A percentile compares a stretch with the other conserved stretches of the same genome.
phyloP scores from a whole-genome alignment of 768 basidiomycete species.

The Lactarius hatsudake region DNA sequence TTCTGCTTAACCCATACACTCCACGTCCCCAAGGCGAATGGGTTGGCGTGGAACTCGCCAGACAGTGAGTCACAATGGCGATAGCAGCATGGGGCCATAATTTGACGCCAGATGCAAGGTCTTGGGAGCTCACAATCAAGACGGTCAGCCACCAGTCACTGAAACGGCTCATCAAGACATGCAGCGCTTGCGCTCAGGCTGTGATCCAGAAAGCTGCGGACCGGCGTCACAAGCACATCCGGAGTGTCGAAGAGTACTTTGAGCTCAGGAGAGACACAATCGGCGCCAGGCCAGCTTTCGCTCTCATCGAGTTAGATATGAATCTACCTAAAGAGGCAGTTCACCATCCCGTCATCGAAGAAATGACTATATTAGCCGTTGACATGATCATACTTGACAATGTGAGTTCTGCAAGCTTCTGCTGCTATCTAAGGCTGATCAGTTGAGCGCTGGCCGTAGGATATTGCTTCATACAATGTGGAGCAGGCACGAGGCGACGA shows the following conservation, averaged over 20 bases:
- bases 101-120: not conserved
- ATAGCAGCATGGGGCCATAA: no score
- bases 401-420: not conserved
- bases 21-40: conserved; percentile 18
- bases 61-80: conserved; percentile 13
- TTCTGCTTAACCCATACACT: conserved; percentile 20
- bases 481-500: conserved; percentile 37
- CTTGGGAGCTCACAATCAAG: conserved; percentile 19
- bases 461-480: conserved; percentile 32
- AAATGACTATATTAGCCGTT: not conserved
- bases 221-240: not conserved
- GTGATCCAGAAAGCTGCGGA: not conserved
- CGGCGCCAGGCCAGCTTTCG: not conserved
- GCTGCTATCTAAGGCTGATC: not conserved
- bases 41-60: conserved; percentile 20
- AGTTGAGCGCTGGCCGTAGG: conserved; percentile 20
- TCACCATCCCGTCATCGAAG: conserved; percentile 3
- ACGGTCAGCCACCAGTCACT: conserved; percentile 7
- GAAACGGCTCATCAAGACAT: conserved; percentile 8
- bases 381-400: conserved; percentile 8
- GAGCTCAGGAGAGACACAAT: not conserved
- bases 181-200: not conserved
- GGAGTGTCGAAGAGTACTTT: conserved; percentile 6
- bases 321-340: not conserved
- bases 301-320: conserved; percentile 1